Conservation (phyloP, 805 yeast species). For the Suhomyces faveliae region DNA sequence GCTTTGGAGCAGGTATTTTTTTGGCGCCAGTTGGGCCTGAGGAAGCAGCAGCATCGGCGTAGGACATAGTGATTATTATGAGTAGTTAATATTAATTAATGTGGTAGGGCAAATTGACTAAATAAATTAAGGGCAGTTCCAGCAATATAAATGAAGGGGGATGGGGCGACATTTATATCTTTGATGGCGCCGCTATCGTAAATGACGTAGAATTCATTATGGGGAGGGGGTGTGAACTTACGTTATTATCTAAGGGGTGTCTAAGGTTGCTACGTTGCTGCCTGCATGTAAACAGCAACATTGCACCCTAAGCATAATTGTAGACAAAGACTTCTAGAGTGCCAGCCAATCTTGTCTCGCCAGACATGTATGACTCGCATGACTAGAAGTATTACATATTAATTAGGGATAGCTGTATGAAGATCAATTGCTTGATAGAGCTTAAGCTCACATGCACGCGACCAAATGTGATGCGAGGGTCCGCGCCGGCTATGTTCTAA, state of each 20-base stretch:
- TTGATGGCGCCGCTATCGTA: neutral
- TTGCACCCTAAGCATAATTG: neutral
- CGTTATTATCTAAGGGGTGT: neutral
- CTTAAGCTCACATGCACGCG: neutral
- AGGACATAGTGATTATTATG: constrained; percentile 12
- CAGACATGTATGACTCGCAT: neutral
- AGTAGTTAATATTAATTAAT: neutral
- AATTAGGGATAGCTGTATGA: neutral
- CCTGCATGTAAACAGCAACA: constrained; percentile 3
- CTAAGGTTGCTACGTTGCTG: constrained; percentile 5
- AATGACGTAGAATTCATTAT: neutral
- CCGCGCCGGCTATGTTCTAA: neutral
- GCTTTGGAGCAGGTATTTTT: constrained; percentile 30
- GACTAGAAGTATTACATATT: too few species aligned
- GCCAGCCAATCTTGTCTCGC: too few species aligned
- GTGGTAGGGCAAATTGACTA: neutral
- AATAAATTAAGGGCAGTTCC: neutral
- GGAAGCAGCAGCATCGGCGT: constrained; percentile 44
- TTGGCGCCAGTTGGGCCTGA: constrained; percentile 36
- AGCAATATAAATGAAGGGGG: neutral
- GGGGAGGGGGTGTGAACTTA: constrained; percentile 1
- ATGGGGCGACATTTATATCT: constrained; percentile 1
- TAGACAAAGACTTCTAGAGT: neutral
- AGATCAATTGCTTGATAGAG: neutral
- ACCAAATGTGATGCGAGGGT: neutral